Conservation (phyloP, 495 filamentous ascomycete species). For the Gamarada debralockiae region DNA sequence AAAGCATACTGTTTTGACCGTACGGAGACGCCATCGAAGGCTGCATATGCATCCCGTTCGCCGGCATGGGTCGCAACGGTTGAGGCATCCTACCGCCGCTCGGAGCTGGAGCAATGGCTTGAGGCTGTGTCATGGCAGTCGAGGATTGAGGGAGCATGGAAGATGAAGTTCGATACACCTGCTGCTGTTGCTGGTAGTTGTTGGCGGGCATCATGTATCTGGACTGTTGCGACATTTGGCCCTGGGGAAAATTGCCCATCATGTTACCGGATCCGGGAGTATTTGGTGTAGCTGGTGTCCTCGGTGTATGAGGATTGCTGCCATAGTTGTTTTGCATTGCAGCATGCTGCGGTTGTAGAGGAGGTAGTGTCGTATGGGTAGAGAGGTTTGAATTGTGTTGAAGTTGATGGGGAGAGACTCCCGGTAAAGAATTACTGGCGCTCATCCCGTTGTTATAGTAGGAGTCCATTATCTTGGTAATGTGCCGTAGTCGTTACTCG, state of each 20-base stretch:
- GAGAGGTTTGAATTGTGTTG: slow-evolving; percentile 54
- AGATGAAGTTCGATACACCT: slow-evolving; percentile 57
- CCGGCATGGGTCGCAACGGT: slow-evolving; percentile 57
- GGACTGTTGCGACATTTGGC: slow-evolving; percentile 7
- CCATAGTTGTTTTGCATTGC: slow-evolving; percentile 54
- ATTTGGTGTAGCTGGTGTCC: slow-evolving; percentile 51
- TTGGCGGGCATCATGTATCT: slow-evolving; percentile 20
- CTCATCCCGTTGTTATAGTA: slow-evolving; percentile 21
- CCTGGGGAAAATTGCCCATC: slow-evolving; percentile 27
- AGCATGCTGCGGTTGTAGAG: slow-evolving; percentile 56
- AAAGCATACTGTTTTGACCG: slow-evolving; percentile 33
- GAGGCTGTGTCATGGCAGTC: slow-evolving; percentile 61
- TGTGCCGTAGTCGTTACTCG: neutral
- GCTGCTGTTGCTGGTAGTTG: slow-evolving; percentile 49
- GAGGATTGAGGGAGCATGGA: slow-evolving; percentile 64
- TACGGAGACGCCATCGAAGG: slow-evolving; percentile 46
- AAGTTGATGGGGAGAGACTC: slow-evolving; percentile 47
- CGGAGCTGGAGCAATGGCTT: slow-evolving; percentile 68
- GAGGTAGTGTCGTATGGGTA: slow-evolving; percentile 68
- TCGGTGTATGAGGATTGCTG: slow-evolving; percentile 62
- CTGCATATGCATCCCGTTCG: slow-evolving; percentile 43
- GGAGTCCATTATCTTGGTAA: slow-evolving; percentile 19
- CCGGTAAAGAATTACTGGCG: slow-evolving; percentile 22
- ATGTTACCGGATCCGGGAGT: slow-evolving; percentile 56
- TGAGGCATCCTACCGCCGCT: slow-evolving; percentile 40